Base-by-base conservation (phyloP, 2,329 filamentous ascomycete species). In the Keithomyces neogunnii region DNA sequence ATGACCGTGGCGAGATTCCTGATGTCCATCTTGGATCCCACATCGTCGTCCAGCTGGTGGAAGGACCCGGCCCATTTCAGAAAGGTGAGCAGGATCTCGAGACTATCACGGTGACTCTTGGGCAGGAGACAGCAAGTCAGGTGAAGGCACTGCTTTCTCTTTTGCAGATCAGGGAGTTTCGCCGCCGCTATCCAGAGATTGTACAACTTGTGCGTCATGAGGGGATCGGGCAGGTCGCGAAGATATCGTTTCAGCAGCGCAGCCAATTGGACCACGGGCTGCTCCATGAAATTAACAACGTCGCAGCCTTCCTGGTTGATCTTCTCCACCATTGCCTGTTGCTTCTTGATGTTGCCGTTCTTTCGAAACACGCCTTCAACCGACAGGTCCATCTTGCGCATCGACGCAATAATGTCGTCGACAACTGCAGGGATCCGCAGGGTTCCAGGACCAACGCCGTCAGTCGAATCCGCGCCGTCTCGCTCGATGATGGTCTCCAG, bases 341-440 rank as follows among this genome's bases (percentile, higher is more conserved):
- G 77, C 59, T 91, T 88, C 68, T 93, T 92, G 72, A 99, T 96
- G 68, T 97, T 99, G 60, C 93, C 93, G 62, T 97, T 99, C 78
- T 99, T 99, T 60, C 93, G 85, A 81, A 99, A 99, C 28, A 99
- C 91, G 61, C 93, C 93, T 69, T 99, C 93, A 1, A 99, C 89
- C 2, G 92, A 97, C 73, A 99, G 90, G 67, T 99, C 93, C 89
- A 99, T 97, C 69, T 92, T 93, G 60, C 91, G 85, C 89, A 99
- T 96, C 10, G 91, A 90, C 3, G 88, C 87, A 38, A 99, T 86
- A 47, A 92, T 85, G 65, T 96, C 92, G 62, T 97, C 92, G n/a
- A 99, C 80, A 49, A 99, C 77, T n/a, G 89, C 88, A 3, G 93
- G 93, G 42, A 99, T 89, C 49, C 89, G 86, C 51, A 99, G 76